These are phyloP conservation scores for Cenchrus americanus DNA, from an alignment of 176 grass and related monocot species.

Conservation along the genomic window DNA sequence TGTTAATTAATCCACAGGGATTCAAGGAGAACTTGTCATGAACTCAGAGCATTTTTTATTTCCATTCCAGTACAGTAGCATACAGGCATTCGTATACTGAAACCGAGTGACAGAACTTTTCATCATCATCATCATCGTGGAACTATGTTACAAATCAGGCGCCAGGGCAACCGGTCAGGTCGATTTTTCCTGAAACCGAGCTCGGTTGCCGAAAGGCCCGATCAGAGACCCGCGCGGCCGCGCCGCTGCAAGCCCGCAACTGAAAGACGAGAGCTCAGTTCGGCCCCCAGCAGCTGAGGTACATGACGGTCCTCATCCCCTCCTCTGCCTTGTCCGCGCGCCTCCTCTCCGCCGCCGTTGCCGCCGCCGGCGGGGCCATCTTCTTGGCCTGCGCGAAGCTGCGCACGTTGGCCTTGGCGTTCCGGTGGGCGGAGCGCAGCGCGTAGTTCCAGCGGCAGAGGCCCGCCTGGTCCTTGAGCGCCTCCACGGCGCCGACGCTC, in stretches of 20 bases:
- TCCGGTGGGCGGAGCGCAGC: conserved; percentile 44
- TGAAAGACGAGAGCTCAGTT: conserved; percentile 35
- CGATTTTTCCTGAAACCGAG: background rate
- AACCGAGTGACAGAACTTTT: conserved; percentile 18
- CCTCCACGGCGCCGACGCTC: conserved; percentile 68
- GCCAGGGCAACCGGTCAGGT: background rate
- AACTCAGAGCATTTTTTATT: background rate
- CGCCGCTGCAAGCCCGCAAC: too few relatives aligned
- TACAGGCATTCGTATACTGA: background rate
- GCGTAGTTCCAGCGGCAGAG: conserved; percentile 82
- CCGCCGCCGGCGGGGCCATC: conserved; percentile 8
- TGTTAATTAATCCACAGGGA: background rate
- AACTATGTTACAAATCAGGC: conserved; percentile 23
- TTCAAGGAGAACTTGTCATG: background rate
- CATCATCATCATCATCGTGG: conserved; percentile 22
- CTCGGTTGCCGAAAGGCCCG: background rate
- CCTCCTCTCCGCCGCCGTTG: conserved; percentile 9
- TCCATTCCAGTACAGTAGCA: background rate
- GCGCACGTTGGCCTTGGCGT: conserved; percentile 35
- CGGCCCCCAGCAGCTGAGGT: conserved; percentile 66
- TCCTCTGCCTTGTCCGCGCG: conserved; percentile 45
- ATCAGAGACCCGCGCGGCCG: too few relatives aligned
- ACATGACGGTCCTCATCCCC: conserved; percentile 64
- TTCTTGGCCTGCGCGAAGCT: conserved; percentile 37
- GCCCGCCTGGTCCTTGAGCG: conserved; percentile 68